Evolutionary conservation across 2,329 filamentous ascomycete species (phyloP).

Genomic region (Arthrocladium fulminans): DNA sequence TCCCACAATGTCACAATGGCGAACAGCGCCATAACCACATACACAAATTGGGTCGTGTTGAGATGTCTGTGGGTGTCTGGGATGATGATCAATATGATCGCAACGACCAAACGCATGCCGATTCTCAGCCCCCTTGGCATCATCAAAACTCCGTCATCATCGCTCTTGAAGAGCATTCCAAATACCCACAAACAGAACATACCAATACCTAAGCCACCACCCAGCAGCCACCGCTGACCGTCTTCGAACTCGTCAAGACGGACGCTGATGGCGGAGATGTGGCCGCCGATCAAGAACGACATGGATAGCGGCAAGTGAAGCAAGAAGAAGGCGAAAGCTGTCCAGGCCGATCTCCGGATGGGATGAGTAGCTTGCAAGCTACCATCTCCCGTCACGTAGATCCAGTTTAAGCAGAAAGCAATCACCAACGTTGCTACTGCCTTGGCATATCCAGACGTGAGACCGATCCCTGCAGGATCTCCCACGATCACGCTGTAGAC

Average conservation of each 20-base stretch:
- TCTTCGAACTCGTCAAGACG: conserved; percentile 33
- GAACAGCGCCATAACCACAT: conserved; percentile 37
- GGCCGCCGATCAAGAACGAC: conserved; percentile 40
- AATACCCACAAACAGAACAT: conserved; percentile 33
- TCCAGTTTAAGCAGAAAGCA: conserved; percentile 44
- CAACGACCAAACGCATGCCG: conserved; percentile 6
- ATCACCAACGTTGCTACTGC: conserved; percentile 43
- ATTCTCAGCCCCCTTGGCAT: conserved; percentile 3
- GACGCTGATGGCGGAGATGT: conserved; percentile 37
- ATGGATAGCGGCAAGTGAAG: conserved; percentile 40
- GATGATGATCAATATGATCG: conserved; percentile 10
- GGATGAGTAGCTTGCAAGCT: conserved; percentile 38
- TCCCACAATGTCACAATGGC: conserved; percentile 39
- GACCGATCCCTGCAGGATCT: conserved; percentile 38
- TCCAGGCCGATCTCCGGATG: conserved; percentile 37
- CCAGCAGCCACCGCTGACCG: conserved; percentile 41
- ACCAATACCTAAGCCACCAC: conserved; percentile 39
- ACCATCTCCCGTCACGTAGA: conserved; percentile 43
- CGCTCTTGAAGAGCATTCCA: conserved; percentile 9
- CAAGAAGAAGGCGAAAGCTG: conserved; percentile 39
- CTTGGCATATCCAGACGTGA: conserved; percentile 37
- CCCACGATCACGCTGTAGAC: conserved; percentile 43
- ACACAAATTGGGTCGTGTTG: conserved; percentile 32
- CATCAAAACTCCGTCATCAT: conserved; percentile 9
- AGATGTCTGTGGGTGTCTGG: conserved; percentile 17